A percentile compares a stretch with the other conserved stretches of the same genome.
Evolutionary conservation across 805 yeast genomes (phyloP).

Genomic region (Lipomyces yamanashiensis): DNA sequence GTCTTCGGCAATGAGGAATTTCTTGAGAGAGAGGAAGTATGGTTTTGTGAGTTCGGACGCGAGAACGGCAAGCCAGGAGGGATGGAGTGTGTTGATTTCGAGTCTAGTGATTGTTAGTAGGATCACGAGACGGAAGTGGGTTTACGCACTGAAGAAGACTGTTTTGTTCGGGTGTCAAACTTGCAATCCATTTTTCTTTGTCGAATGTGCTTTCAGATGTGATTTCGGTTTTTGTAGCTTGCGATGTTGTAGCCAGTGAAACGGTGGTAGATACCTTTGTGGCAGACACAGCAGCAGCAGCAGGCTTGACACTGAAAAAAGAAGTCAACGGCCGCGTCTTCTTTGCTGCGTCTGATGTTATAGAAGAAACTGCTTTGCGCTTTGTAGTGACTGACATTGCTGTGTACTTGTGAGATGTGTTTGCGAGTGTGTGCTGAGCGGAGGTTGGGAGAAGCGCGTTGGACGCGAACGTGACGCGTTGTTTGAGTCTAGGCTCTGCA

Average conservation of each 20-base stretch:
- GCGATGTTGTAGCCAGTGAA: background rate
- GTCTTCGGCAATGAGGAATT: constrained; percentile 58
- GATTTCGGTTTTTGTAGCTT: background rate
- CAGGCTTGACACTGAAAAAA: constrained; percentile 15
- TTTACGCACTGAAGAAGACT: constrained; percentile 52
- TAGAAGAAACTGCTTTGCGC: constrained; percentile 18
- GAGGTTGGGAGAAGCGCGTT: background rate
- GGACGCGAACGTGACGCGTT: constrained; percentile 11
- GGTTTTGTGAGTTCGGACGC: constrained; percentile 79
- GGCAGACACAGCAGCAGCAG: background rate
- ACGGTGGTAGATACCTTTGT: background rate
- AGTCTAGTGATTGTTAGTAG: constrained; percentile 45
- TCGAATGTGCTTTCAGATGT: constrained; percentile 46
- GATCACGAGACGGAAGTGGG: constrained; percentile 22
- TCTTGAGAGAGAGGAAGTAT: constrained; percentile 75
- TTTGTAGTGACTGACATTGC: constrained; percentile 14
- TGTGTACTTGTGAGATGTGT: background rate
- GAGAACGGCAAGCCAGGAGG: constrained; percentile 75
- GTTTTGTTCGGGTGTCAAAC: constrained; percentile 55
- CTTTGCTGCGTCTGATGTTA: constrained; percentile 1
- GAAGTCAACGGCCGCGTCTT: constrained; percentile 28
- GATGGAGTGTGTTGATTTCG: constrained; percentile 73
- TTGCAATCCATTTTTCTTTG: constrained; percentile 56
- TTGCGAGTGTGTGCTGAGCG: background rate
- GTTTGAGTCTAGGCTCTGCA: background rate